Conservation (phyloP, 1,284 basidiomycete genomes). For the Pisolithus thermaeus region DNA sequence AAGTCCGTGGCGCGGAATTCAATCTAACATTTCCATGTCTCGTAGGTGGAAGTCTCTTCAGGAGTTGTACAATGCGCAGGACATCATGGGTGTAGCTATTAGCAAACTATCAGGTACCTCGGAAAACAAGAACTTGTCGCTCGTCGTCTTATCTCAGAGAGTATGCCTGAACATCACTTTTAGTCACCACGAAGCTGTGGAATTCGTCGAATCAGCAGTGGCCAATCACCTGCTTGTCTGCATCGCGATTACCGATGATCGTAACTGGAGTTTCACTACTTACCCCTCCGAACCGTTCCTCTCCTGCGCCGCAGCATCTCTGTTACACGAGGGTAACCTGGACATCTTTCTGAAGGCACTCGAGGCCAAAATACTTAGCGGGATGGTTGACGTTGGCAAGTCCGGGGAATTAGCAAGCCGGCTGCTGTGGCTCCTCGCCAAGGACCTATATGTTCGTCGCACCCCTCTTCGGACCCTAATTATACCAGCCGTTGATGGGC, state of each 20-base stretch:
- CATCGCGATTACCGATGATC: neutral
- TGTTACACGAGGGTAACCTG: neutral
- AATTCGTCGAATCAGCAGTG: neutral
- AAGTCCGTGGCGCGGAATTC: neutral
- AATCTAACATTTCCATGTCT: neutral
- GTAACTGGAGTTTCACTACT: neutral
- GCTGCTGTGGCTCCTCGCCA: constrained; percentile 2
- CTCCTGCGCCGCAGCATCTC: neutral
- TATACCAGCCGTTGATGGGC: too few species aligned
- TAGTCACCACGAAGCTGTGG: constrained; percentile 1
- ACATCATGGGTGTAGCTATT: too few species aligned
- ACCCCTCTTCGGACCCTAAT: too few species aligned
- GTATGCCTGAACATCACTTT: constrained; percentile 1
- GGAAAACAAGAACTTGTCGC: constrained; percentile 5
- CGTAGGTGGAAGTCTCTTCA: too few species aligned
- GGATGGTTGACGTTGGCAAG: constrained; percentile 2
- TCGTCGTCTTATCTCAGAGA: constrained; percentile 2
- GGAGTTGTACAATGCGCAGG: too few species aligned
- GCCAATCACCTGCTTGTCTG: constrained; percentile 3
- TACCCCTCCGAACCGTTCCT: constrained; percentile 5
- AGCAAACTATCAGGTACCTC: neutral
- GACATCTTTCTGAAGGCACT: neutral
- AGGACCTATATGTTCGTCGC: neutral
- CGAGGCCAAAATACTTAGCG: neutral
- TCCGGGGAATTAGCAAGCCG: constrained; percentile 3